These are phyloP conservation scores for Betula pendula DNA, from an alignment of 306 rosid genomes.

Conservation along the genomic window DNA sequence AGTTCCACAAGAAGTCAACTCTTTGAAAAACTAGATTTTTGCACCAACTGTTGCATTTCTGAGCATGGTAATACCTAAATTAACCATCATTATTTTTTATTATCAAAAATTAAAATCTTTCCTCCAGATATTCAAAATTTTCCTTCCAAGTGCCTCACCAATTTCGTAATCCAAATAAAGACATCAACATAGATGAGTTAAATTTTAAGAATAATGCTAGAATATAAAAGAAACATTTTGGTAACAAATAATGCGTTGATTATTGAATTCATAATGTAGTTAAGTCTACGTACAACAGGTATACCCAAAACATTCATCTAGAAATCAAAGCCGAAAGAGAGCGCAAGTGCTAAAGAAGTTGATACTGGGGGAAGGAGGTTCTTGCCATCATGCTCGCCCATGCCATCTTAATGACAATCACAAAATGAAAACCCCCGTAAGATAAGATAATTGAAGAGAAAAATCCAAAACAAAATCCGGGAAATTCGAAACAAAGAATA, in stretches of 20 bases:
- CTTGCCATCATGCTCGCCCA: constrained; percentile 43
- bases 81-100: too few relatives aligned
- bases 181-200: neutral
- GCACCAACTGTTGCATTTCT: too few relatives aligned
- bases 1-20: too few relatives aligned
- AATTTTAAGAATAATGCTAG: neutral
- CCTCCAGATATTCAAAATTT: too few relatives aligned
- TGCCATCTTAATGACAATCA: constrained; percentile 37
- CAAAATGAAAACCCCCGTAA: constrained; percentile 18
- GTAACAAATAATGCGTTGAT: neutral
- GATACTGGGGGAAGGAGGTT: constrained; percentile 76
- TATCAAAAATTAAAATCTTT: too few relatives aligned
- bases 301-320: constrained; percentile 88
- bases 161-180: neutral
- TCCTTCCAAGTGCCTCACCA: neutral
- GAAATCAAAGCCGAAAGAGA: constrained; percentile 72
- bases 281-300: constrained; percentile 73
- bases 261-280: constrained; percentile 26
- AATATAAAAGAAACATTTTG: neutral
- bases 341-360: constrained; percentile 74
- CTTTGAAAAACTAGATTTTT: too few relatives aligned
- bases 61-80: too few relatives aligned
- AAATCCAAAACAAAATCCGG: constrained; percentile 2
- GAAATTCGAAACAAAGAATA: constrained; percentile 15
- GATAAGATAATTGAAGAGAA: constrained; percentile 16